Conservation (phyloP, 2,329 filamentous ascomycete genomes). For the Aureobasidium sp. region DNA sequence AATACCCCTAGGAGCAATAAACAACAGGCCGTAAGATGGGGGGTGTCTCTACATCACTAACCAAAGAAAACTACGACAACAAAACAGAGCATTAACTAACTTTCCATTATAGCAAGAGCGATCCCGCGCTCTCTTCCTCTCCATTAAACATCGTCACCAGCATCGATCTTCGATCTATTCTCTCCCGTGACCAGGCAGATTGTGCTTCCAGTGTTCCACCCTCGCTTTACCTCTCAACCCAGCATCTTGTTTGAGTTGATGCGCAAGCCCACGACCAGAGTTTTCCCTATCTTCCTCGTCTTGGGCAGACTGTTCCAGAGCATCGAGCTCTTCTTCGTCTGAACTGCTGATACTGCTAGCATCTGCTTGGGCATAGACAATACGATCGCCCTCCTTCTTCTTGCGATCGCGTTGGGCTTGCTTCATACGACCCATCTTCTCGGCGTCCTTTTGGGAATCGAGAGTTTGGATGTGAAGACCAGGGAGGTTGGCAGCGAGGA, state of each 20-base stretch:
- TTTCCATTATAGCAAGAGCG: background rate
- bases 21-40: no score
- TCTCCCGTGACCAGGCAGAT: background rate
- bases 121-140: background rate
- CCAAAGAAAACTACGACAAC: background rate
- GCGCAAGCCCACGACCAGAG: background rate
- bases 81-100: background rate
- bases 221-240: constrained; percentile 7
- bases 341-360: constrained; percentile 42
- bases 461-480: constrained; percentile 66
- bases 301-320: background rate
- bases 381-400: constrained; percentile 49
- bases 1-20: no score
- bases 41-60: no score
- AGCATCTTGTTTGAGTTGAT: constrained; percentile 11
- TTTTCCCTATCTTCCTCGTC: background rate
- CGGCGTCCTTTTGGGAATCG: constrained; percentile 64
- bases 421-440: constrained; percentile 67
- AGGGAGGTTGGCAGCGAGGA: constrained; percentile 64
- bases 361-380: constrained; percentile 45
- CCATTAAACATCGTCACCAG: background rate
- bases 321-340: constrained; percentile 51
- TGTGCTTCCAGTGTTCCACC: constrained; percentile 5
- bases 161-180: background rate
- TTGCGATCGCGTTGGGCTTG: constrained; percentile 64